A percentile compares a stretch with the other conserved stretches of the same genome.
Evolutionary conservation across 108 stramenopile genomes (phyloP).

Genomic region (Conticribra weissflogii): DNA sequence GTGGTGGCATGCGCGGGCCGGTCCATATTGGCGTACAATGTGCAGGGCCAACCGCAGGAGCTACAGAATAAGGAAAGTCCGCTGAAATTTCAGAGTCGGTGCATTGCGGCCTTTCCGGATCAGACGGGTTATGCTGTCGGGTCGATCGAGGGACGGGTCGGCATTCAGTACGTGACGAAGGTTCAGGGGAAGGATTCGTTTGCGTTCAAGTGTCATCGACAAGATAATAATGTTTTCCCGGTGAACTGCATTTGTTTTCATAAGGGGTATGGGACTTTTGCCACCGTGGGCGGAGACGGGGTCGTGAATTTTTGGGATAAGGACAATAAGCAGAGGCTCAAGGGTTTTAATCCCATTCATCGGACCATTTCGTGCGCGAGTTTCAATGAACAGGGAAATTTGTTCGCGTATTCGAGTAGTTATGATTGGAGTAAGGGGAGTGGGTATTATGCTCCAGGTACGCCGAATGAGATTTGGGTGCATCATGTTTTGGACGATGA

Average conservation of each 20-base stretch:
- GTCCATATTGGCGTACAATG: slow-evolving; percentile 83
- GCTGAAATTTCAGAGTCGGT: slow-evolving; percentile 88
- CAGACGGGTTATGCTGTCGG: slow-evolving; percentile 93
- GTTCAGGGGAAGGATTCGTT: slow-evolving; percentile 84
- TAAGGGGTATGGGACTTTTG: slow-evolving; percentile 85
- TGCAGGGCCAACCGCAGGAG: slow-evolving; percentile 72
- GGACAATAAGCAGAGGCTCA: slow-evolving; percentile 90
- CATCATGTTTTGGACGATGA: slow-evolving; percentile 85
- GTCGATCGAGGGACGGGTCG: slow-evolving; percentile 96
- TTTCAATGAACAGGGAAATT: slow-evolving; percentile 88
- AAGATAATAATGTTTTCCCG: slow-evolving; percentile 70
- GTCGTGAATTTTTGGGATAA: slow-evolving; percentile 98
- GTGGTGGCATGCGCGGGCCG: slow-evolving; percentile 88
- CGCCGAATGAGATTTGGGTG: slow-evolving; percentile 84
- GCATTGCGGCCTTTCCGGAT: slow-evolving; percentile 88
- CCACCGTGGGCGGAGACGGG: slow-evolving; percentile 91
- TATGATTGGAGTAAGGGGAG: slow-evolving; percentile 95
- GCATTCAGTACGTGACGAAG: slow-evolving; percentile 93
- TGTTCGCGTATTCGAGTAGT: slow-evolving; percentile 91
- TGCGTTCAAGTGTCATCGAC: slow-evolving; percentile 98
- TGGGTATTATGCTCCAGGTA: slow-evolving; percentile 58
- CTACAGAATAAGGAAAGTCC: slow-evolving; percentile 80
- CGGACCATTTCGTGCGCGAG: slow-evolving; percentile 78
- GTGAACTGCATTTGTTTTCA: slow-evolving; percentile 96
- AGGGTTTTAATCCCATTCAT: slow-evolving; percentile 73